Conservation (phyloP, 1,139 yeast species). For the Hemisphaericaspora lyxosophila region DNA sequence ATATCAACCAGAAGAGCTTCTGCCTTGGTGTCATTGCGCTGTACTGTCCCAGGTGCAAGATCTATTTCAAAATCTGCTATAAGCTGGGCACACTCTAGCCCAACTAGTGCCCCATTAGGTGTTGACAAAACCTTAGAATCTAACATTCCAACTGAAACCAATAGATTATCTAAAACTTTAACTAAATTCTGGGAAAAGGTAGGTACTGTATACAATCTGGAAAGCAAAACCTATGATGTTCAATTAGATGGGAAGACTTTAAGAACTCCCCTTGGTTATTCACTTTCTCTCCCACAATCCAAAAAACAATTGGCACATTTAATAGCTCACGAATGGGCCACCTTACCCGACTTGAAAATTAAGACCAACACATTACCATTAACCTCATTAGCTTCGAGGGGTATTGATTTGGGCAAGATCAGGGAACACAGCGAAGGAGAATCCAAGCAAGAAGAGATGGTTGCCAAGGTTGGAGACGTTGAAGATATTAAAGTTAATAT, state of each 20-base stretch:
- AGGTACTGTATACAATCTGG: constrained; percentile 36
- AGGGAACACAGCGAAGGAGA: constrained; percentile 16
- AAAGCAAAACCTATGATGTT: constrained; percentile 43
- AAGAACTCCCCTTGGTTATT: constrained; percentile 81
- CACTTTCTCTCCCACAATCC: constrained; percentile 59
- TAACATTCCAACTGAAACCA: constrained; percentile 61
- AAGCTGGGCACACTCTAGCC: background rate
- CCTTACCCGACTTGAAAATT: constrained; percentile 66
- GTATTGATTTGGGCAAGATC: constrained; percentile 62
- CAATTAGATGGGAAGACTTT: constrained; percentile 74
- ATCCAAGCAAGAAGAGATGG: constrained; percentile 43
- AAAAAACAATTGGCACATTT: constrained; percentile 69
- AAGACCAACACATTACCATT: constrained; percentile 82
- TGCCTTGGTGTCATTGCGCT: constrained; percentile 1
- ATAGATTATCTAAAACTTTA: constrained; percentile 67
- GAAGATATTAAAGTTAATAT: constrained; percentile 55
- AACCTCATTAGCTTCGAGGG: constrained; percentile 83
- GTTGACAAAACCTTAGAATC: constrained; percentile 49
- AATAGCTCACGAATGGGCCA: constrained; percentile 86
- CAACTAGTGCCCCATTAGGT: constrained; percentile 24
- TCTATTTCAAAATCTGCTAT: background rate
- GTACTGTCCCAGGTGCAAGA: background rate
- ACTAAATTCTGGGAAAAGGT: constrained; percentile 87
- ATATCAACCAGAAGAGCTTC: constrained; percentile 3
- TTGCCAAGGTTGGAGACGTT: constrained; percentile 60